Base-by-base conservation (phyloP, 1,284 basidiomycete species). In the Cerrena zonata region DNA sequence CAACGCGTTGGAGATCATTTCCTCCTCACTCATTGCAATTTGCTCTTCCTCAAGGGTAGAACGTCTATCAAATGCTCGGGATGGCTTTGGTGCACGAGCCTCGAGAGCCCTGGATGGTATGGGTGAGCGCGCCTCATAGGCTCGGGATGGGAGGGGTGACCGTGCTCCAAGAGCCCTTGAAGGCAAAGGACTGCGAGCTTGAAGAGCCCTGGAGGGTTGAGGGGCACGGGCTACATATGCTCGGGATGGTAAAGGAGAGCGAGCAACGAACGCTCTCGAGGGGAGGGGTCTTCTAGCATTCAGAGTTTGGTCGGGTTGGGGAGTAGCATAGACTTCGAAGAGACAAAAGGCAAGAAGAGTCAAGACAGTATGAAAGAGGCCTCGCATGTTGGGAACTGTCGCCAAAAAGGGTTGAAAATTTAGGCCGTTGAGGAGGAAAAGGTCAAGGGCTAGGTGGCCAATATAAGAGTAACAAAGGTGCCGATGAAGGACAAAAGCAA, bases 1-100 rank as follows among this genome's bases (percentile, higher is more conserved):
- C 30, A 60, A 58, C 18, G 54, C 49, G 22, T 43, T 40, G 37
- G 54, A 55, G 50, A 56, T 25, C 25, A 51, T 40, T 27, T 53
- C 50, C 19, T 53, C 43, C 38, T 53, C 27, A 21, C 47, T 24
- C 48, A 59, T 36, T n/a, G 52, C 45, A 46, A 49, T 39, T 50
- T 61, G 58, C n/a, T n/a, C n/a, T n/a, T n/a, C n/a, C n/a, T n/a
- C n/a, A n/a, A n/a, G n/a, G n/a, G n/a, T n/a, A n/a, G n/a, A 34
- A 34, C 7, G 30, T 7, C 7, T 34, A 15, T 34, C 7, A 15
- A 34, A 34, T 15, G 30, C 30, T 15, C 15, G 7, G 7, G 30
- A 34, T 7, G 30, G 30, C 7, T 15, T 7, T 34, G 30, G 7
- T 15, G 30, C 30, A 34, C 15, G 30, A 34, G 30, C 30, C 15